phyloP scores from a whole-genome alignment of 192 early-diverging fungal genomes.

The Rhizoclosmatium sp. region DNA sequence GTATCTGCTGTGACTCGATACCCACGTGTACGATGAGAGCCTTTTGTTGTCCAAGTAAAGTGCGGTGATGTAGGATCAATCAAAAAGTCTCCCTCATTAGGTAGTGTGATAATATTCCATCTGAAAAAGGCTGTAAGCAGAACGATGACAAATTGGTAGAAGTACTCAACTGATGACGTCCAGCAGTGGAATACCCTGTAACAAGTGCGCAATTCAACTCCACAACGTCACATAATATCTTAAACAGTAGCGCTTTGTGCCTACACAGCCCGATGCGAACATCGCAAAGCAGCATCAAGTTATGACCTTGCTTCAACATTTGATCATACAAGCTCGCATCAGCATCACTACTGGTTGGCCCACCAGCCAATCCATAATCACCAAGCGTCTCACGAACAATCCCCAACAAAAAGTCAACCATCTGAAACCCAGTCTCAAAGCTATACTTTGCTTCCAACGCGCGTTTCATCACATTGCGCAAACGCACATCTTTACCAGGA shows the following conservation, averaged over 20 bases:
- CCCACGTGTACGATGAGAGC: slow-evolving; percentile 49
- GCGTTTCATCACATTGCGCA: slow-evolving; percentile 38
- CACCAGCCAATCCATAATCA: slow-evolving; percentile 56
- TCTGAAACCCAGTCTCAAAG: slow-evolving; percentile 30
- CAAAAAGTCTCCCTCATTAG: slow-evolving; percentile 45
- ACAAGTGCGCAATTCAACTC: slow-evolving; percentile 57
- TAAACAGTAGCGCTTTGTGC: slow-evolving; percentile 62
- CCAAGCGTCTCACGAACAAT: slow-evolving; percentile 50
- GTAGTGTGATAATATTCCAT: slow-evolving; percentile 61
- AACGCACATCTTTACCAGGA: slow-evolving; percentile 36
- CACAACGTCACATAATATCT: slow-evolving; percentile 56
- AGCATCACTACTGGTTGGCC: slow-evolving; percentile 50
- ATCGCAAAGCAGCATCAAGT: slow-evolving; percentile 54
- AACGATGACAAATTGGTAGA: neutral
- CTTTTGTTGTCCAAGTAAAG: slow-evolving; percentile 62
- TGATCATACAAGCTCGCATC: slow-evolving; percentile 48
- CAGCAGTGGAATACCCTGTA: slow-evolving; percentile 58
- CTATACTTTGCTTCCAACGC: slow-evolving; percentile 20
- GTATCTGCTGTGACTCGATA: slow-evolving; percentile 47
- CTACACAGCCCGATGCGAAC: slow-evolving; percentile 59
- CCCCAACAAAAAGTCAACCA: slow-evolving; percentile 54
- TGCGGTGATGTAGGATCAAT: slow-evolving; percentile 60
- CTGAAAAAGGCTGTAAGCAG: slow-evolving; percentile 9
- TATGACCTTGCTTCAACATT: slow-evolving; percentile 54
- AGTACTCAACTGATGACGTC: slow-evolving; percentile 53